Conservation (phyloP, 306 rosid genomes). For the Lupinus albus region DNA sequence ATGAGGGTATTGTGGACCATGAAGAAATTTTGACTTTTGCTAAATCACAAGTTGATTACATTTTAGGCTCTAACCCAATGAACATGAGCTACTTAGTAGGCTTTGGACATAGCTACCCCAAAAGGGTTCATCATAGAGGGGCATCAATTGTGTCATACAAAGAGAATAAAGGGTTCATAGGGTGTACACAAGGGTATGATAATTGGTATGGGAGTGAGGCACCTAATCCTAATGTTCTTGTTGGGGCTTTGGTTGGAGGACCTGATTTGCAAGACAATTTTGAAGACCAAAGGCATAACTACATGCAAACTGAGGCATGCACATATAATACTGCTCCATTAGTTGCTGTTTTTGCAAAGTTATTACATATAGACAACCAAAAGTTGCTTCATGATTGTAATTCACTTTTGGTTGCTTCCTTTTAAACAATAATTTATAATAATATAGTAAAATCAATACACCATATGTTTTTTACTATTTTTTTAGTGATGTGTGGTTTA, state of each 20-base stretch:
- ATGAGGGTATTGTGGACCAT: conserved; percentile 42
- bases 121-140: conserved; percentile 88
- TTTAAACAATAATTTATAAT: conserved; percentile 28
- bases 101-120: conserved; percentile 67
- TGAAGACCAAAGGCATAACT: conserved; percentile 70
- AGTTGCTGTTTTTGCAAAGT: conserved; percentile 81
- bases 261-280: conserved; percentile 79
- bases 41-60: conserved; percentile 82
- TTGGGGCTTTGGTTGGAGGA: conserved; percentile 96
- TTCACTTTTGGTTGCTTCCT: conserved; percentile 63
- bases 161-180: conserved; percentile 85
- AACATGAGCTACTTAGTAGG: conserved; percentile 96
- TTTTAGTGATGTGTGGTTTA: conserved; percentile 37
- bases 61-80: conserved; percentile 79
- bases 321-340: conserved; percentile 94
- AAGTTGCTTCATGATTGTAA: conserved; percentile 41
- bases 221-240: conserved; percentile 72
- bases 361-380: conserved; percentile 51
- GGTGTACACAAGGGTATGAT: conserved; percentile 97
- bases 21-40: conserved; percentile 59
- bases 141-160: conserved; percentile 81
- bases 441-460: conserved; percentile 12
- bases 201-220: conserved; percentile 63
- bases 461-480: conserved; percentile 27
- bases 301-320: conserved; percentile 97